Evolutionary conservation across 768 basidiomycete genomes (phyloP).

Genomic region (Paxillus ammoniavirescens): DNA sequence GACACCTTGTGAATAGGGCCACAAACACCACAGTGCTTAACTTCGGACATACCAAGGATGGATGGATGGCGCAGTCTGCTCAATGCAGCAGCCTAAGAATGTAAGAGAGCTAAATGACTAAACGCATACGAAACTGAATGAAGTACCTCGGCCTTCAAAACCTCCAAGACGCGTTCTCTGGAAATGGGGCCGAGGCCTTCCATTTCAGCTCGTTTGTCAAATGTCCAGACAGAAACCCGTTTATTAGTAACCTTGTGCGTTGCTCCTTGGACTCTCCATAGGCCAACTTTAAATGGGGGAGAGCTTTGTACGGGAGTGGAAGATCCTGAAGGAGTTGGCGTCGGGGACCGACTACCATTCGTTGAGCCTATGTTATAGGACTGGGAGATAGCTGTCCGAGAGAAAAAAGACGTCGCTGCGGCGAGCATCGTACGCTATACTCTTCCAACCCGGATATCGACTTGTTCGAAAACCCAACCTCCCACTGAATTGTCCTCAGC

Average conservation of each 20-base stretch:
- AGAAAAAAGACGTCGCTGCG: conserved; percentile 81
- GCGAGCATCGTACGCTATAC: conserved; percentile 56
- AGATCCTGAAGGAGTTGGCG: conserved; percentile 33
- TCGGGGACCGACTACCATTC: conserved; percentile 37
- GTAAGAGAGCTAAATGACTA: conserved; percentile 4
- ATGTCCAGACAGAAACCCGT: conserved; percentile 89
- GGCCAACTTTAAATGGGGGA: conserved; percentile 64
- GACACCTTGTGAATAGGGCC: conserved; percentile 5
- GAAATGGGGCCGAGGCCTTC: conserved; percentile 63
- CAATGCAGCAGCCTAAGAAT: conserved; percentile 73
- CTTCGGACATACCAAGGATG: conserved; percentile 63
- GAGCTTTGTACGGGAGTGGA: conserved; percentile 39
- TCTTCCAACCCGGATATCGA: not conserved
- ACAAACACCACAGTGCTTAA: not conserved
- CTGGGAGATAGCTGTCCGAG: conserved; percentile 76
- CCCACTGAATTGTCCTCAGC: too few species aligned
- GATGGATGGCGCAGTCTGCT: conserved; percentile 89
- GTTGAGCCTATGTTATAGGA: conserved; percentile 63
- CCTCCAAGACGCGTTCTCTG: conserved; percentile 75
- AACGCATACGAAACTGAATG: conserved; percentile 14
- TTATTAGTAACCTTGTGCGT: conserved; percentile 88
- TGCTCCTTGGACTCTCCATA: conserved; percentile 88
- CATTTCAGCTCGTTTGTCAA: conserved; percentile 82
- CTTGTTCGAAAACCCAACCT: not conserved
- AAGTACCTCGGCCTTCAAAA: conserved; percentile 85